These are phyloP conservation scores for Plasmodium coatneyi DNA, from an alignment of 169 alveolate species.

Conservation along the genomic window DNA sequence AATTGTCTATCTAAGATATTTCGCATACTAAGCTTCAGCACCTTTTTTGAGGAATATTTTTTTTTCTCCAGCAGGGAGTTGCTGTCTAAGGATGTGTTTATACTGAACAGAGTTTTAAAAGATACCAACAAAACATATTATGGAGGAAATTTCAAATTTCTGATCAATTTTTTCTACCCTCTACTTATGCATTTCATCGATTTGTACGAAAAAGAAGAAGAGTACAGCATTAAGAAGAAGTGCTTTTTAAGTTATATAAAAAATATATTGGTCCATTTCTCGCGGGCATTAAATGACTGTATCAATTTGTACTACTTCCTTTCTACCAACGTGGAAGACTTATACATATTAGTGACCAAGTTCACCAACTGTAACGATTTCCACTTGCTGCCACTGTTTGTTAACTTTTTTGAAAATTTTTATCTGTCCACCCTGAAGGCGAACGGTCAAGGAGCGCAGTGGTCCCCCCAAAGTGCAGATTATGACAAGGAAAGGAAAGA, in stretches of 20 bases:
- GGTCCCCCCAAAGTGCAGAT: neutral
- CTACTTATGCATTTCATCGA: constrained; percentile 53
- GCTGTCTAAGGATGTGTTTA: constrained; percentile 51
- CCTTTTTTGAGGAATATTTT: constrained; percentile 56
- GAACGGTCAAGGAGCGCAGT: neutral
- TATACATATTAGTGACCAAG: constrained; percentile 53
- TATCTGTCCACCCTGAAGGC: constrained; percentile 46
- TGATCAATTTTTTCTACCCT: constrained; percentile 75
- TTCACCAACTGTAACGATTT: constrained; percentile 35
- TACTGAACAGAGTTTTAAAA: constrained; percentile 33
- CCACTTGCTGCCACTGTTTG: constrained; percentile 22
- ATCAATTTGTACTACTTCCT: constrained; percentile 67
- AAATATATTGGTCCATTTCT: constrained; percentile 46
- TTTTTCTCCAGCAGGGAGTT: constrained; percentile 52
- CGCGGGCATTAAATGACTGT: constrained; percentile 62
- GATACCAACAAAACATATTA: constrained; percentile 35
- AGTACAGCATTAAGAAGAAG: constrained; percentile 34
- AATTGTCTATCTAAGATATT: constrained; percentile 29
- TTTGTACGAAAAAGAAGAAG: constrained; percentile 65
- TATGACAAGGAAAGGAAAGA: neutral
- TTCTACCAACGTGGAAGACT: constrained; percentile 61
- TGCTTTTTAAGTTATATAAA: constrained; percentile 31
- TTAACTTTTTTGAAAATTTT: constrained; percentile 25
- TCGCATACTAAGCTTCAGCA: constrained; percentile 42
- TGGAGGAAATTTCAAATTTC: constrained; percentile 71